phyloP scores from a whole-genome alignment of 2,329 filamentous ascomycete species.

The Mycosphaerella sp. region DNA sequence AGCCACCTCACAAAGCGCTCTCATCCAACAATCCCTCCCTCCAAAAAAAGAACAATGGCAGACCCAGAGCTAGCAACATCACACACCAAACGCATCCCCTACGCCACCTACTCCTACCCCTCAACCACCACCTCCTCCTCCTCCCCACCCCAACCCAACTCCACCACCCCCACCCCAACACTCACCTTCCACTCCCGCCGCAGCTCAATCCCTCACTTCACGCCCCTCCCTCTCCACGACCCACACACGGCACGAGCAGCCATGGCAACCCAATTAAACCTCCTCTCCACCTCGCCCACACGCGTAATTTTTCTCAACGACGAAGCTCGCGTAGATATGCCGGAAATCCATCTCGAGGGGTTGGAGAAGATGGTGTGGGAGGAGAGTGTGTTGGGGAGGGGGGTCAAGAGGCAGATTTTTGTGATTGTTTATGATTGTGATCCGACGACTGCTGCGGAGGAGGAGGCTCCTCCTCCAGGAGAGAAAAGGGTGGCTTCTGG shows the following conservation, averaged over 20 bases:
- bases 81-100: not conserved
- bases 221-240: not conserved
- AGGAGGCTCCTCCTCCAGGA: too few species aligned
- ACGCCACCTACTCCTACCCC: not conserved
- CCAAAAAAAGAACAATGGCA: too few species aligned
- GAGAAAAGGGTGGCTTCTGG: too few species aligned
- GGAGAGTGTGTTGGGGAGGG: slow-evolving; percentile 1
- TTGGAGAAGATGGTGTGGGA: not conserved
- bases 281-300: not conserved
- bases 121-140: not conserved
- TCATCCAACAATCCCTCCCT: too few species aligned
- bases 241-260: not conserved
- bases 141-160: not conserved
- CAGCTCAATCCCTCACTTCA: not conserved
- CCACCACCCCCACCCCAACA: not conserved
- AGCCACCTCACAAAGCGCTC: not conserved
- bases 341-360: not conserved
- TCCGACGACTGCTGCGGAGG: not conserved
- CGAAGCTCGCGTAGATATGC: not conserved
- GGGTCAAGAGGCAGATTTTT: not conserved
- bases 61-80: not conserved
- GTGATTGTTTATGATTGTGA: slow-evolving; percentile 4
- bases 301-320: not conserved
- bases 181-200: slow-evolving; percentile 1
- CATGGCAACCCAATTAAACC: not conserved